Evolutionary conservation across 257 asterid species (phyloP), one percentile per base, ranked within the genome.

Genomic region (Solanum medicagineum): DNA sequence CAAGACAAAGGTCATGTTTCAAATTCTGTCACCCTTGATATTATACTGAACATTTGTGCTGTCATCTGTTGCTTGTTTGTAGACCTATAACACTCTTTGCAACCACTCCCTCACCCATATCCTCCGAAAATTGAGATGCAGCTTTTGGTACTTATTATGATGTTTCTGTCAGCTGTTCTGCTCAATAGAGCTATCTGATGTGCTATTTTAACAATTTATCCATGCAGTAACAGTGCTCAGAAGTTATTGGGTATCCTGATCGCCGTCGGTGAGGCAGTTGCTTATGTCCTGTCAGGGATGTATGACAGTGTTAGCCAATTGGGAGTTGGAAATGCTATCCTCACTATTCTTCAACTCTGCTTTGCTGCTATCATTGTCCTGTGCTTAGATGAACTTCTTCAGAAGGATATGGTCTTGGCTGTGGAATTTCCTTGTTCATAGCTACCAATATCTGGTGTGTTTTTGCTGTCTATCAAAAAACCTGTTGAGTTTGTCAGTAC

Each of bases 281-380:
- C 92, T 44, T 93, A 93, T 79, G 95, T 93, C 29, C 91, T 93
- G 47, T 93, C 94, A 4, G 97, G 97, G 87, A 92, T 92, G 97
- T 93, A 93, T 77, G 97, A 94, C 74, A 93, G 93, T 60, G 93
- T 93, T n/a, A 87, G 84, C 60, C 95, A 91, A 81, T 92, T 93
- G 71, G 97, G 95, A 4, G 93, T 93, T 20, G 95, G 95, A 57
- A 93, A 93, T 70, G 95, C 97, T n/a, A 87, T 93, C 87, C 88
- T 93, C 70, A 93, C 92, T 4, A 93, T 93, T 77, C 90, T 92
- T 85, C 97, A 93, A 85, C 92, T 92, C 16, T 86, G 89, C 87
- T 93, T 93, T 89, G 97, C 97, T 70, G 94, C 94, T 83, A 91
- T 92, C 4, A 92, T 92, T 63, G 93, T 93, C n/a, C 91, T 93